Base-by-base conservation (phyloP, 73 alveolate species). In the Paramecium caudatum region DNA sequence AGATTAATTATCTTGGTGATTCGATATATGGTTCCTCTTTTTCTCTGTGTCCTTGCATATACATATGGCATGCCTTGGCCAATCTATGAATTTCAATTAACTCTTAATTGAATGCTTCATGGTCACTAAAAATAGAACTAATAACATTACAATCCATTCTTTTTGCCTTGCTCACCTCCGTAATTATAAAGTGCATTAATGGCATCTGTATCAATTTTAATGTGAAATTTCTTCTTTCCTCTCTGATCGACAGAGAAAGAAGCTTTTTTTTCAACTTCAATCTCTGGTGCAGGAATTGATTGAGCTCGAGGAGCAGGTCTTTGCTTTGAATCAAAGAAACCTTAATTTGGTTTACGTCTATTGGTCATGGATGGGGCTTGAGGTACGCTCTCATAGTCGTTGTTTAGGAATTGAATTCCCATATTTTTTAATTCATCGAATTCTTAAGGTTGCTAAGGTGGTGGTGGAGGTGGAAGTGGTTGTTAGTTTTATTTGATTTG, bases 91-190 rank as follows among this genome's bases (percentile, higher is more conserved):
- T 74, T 74, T 74, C 88, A 21, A 13, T 46, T 10, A 74, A 19
- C 43, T 74, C 88, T 21, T 74, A 21, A 8, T 74, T 19, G 21
- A 74, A 74, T 5, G 62, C 68, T 43, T 74, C 88, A 39, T 74
- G 43, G 19, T 74, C 88, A 74, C 43, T 27, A 74, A 8, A 5
- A 15, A 7, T 23, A 5, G 23, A 19, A 27, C 10, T 17, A 23
- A 23, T 55, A 55, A 55, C 3, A 65, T 27, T 55, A 55, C 80
- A 55, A 55, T 55, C 6, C 80, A 55, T 55, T 55, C 5, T 74
- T 74, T 45, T 43, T 74, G 16, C 88, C 88, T 17, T 74, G 8
- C 19, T 74, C 88, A 10, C 88, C 88, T 39, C 88, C 88, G 19
- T 12, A 74, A 45, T 19, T 74, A 41, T 74, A 74, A n/a, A 74